These are phyloP conservation scores for Backusella westeae DNA, from an alignment of 192 early-diverging fungal species.

Conservation along the genomic window DNA sequence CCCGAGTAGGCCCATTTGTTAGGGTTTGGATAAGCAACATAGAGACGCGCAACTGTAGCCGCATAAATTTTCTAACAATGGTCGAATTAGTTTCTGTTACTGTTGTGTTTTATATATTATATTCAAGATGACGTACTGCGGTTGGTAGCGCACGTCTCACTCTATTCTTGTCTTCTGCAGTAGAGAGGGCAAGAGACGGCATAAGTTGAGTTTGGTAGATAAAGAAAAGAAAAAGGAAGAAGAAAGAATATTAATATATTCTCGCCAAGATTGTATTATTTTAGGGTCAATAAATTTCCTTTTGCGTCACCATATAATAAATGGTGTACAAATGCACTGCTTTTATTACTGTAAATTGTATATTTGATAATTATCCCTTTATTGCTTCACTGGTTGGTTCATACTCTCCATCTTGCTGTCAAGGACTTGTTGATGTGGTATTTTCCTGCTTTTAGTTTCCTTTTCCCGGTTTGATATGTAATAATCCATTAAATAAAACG, in stretches of 20 bases:
- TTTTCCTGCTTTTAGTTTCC: not conserved
- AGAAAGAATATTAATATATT: not conserved
- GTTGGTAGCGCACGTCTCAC: slow-evolving; percentile 28
- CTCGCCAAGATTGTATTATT: not conserved
- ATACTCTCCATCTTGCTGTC: too few relatives aligned
- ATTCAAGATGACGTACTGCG: slow-evolving; percentile 15
- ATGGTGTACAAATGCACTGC: not conserved
- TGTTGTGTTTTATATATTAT: not conserved
- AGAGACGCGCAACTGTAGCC: slow-evolving; percentile 76
- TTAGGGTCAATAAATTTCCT: not conserved
- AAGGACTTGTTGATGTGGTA: not conserved
- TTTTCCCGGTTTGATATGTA: not conserved
- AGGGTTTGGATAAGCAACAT: slow-evolving; percentile 71
- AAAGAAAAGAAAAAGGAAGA: slow-evolving; percentile 19
- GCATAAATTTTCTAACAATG: slow-evolving; percentile 70
- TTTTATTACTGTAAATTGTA: not conserved
- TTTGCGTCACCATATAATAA: not conserved
- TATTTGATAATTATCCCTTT: not conserved
- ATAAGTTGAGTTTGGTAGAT: slow-evolving; percentile 23
- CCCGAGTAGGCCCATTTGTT: slow-evolving; percentile 69
- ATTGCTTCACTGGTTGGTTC: not conserved
- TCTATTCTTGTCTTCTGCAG: slow-evolving; percentile 37
- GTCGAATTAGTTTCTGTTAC: not conserved
- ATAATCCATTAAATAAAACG: not conserved
- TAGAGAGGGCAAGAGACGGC: slow-evolving; percentile 36